A percentile compares a stretch with the other conserved stretches of the same genome.
Evolutionary conservation across 345 rosid species (phyloP).

Genomic region (Eucalyptus regnans): DNA sequence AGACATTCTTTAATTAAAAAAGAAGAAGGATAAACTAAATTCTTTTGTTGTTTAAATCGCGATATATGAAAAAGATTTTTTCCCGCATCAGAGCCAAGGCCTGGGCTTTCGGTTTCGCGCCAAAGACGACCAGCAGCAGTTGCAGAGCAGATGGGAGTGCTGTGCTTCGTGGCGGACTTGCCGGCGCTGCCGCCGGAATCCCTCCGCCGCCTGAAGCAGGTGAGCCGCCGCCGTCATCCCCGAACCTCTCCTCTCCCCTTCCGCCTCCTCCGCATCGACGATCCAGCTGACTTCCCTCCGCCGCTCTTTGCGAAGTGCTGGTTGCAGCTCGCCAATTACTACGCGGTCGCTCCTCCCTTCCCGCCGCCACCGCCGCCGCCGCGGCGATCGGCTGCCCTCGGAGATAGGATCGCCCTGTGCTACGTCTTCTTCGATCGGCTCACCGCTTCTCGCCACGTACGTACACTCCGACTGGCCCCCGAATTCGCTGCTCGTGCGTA

Average conservation of each 20-base stretch:
- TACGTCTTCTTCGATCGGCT: constrained; percentile 36
- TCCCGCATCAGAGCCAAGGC: neutral
- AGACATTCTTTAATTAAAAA: neutral
- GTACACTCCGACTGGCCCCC: neutral
- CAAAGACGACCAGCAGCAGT: neutral
- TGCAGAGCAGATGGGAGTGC: constrained; percentile 27
- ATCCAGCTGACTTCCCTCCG: neutral
- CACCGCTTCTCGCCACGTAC: constrained; percentile 50
- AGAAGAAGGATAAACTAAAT: neutral
- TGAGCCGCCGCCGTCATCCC: neutral
- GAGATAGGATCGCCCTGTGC: constrained; percentile 59
- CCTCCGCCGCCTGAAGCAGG: constrained; percentile 64
- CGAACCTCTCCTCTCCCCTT: neutral
- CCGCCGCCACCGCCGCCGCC: neutral
- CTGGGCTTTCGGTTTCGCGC: neutral
- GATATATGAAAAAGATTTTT: neutral
- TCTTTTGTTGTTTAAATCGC: neutral
- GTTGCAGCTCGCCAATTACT: constrained; percentile 63
- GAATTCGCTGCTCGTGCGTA: neutral
- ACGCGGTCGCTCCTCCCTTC: constrained; percentile 22
- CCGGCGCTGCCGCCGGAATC: constrained; percentile 46
- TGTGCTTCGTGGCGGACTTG: constrained; percentile 71
- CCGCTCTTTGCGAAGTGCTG: constrained; percentile 24
- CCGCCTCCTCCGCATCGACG: neutral
- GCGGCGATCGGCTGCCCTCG: constrained; percentile 16